Conservation (phyloP, 305 asterid genomes). For the Plantago lanceolata region DNA sequence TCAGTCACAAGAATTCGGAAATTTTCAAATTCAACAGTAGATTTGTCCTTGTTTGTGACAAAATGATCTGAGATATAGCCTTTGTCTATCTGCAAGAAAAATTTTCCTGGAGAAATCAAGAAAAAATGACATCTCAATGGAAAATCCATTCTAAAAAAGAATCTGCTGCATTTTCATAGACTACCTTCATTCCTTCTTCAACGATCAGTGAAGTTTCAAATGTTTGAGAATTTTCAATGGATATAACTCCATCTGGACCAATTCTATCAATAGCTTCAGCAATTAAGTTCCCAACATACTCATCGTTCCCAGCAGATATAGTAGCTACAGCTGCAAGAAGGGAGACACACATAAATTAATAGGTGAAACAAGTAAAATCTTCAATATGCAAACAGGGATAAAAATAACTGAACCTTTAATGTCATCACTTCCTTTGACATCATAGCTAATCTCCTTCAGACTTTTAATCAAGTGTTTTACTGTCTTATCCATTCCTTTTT, state of each 20-base stretch:
- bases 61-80: conserved; percentile 92
- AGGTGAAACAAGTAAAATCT: background rate
- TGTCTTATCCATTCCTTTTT: conserved; percentile 81
- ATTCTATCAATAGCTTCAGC: conserved; percentile 85
- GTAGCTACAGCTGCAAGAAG: conserved; percentile 79
- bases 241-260: conserved; percentile 86
- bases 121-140: conserved; percentile 40
- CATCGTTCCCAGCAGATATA: conserved; percentile 93
- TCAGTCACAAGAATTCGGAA: conserved; percentile 84
- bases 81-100: conserved; percentile 93
- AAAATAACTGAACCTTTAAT: conserved; percentile 50
- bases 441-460: conserved; percentile 57
- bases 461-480: conserved; percentile 50
- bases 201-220: conserved; percentile 63
- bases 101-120: conserved; percentile 74
- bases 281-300: conserved; percentile 62
- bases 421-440: conserved; percentile 61
- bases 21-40: conserved; percentile 73
- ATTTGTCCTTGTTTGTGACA: conserved; percentile 65
- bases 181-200: conserved; percentile 99
- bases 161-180: background rate
- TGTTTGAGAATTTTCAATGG: conserved; percentile 72
- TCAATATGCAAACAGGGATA: conserved; percentile 1
- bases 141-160: background rate
- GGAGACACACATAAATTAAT: background rate